Evolutionary conservation across 2,329 filamentous ascomycete species (phyloP).

Genomic region (Colletotrichum musae): DNA sequence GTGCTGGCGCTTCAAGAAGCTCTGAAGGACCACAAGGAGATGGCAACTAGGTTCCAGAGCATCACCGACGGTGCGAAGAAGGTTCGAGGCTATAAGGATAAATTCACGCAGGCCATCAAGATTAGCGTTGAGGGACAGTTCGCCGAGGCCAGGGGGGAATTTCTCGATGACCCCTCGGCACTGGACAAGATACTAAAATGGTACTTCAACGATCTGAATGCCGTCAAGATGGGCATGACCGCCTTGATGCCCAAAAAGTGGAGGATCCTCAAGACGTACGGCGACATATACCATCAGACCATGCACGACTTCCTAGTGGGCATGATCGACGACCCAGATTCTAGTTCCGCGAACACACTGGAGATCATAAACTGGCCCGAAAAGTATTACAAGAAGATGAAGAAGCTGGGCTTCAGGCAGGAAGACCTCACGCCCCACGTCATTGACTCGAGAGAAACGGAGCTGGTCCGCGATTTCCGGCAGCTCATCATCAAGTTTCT

Average conservation of each 20-base stretch:
- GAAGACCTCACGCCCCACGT: conserved; percentile 87
- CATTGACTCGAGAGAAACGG: conserved; percentile 89
- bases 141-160: conserved; percentile 78
- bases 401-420: conserved; percentile 84
- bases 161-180: conserved; percentile 85
- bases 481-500: conserved; percentile 95
- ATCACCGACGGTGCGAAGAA: conserved; percentile 95
- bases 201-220: conserved; percentile 98
- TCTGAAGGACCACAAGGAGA: conserved; percentile 94
- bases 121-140: conserved; percentile 82
- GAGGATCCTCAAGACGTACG: conserved; percentile 94
- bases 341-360: conserved; percentile 89
- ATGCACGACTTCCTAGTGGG: conserved; percentile 95
- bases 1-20: conserved; percentile 94
- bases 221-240: conserved; percentile 93
- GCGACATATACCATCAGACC: conserved; percentile 89
- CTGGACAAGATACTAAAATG: conserved; percentile 92
- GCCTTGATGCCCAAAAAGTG: conserved; percentile 95
- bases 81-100: conserved; percentile 95
- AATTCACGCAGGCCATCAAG: conserved; percentile 87
- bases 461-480: conserved; percentile 93
- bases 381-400: conserved; percentile 97
- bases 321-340: conserved; percentile 86
- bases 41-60: conserved; percentile 92
- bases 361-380: conserved; percentile 96